Conservation (phyloP, 768 basidiomycete genomes). For the Termitomyces sp. region DNA sequence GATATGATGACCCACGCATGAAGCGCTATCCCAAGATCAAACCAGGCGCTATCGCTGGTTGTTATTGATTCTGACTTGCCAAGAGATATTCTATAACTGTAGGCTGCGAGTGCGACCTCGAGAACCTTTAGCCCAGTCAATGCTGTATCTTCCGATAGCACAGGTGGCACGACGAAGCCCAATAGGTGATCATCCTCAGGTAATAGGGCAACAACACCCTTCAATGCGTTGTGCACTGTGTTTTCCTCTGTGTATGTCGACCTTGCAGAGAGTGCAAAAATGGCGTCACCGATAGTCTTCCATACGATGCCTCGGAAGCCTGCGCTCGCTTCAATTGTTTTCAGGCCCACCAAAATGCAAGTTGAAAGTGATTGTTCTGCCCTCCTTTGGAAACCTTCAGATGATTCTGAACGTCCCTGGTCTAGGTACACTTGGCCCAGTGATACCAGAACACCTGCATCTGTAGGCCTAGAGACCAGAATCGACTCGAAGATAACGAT, state of each 20-base stretch:
- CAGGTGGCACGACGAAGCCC: constrained; percentile 32
- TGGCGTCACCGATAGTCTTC: constrained; percentile 80
- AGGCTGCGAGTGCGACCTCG: constrained; percentile 54
- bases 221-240: constrained; percentile 29
- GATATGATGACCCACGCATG: constrained; percentile 40
- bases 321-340: constrained; percentile 43
- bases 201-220: constrained; percentile 32
- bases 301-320: constrained; percentile 74
- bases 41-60: constrained; percentile 56
- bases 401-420: constrained; percentile 60
- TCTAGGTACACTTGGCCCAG: constrained; percentile 72
- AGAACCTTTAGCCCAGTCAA: constrained; percentile 34
- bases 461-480: constrained; percentile 50
- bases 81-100: constrained; percentile 58
- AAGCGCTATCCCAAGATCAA: constrained; percentile 68
- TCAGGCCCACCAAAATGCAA: constrained; percentile 51
- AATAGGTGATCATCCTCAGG: constrained; percentile 38
- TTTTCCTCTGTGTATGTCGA: constrained; percentile 45
- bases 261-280: constrained; percentile 59
- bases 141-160: constrained; percentile 16
- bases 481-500: constrained; percentile 61
- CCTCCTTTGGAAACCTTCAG: constrained; percentile 68
- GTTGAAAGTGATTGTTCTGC: constrained; percentile 69
- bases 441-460: constrained; percentile 68
- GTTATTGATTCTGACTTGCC: constrained; percentile 46